phyloP scores from a whole-genome alignment of 345 rosid genomes.

The Salix koriyanagi region DNA sequence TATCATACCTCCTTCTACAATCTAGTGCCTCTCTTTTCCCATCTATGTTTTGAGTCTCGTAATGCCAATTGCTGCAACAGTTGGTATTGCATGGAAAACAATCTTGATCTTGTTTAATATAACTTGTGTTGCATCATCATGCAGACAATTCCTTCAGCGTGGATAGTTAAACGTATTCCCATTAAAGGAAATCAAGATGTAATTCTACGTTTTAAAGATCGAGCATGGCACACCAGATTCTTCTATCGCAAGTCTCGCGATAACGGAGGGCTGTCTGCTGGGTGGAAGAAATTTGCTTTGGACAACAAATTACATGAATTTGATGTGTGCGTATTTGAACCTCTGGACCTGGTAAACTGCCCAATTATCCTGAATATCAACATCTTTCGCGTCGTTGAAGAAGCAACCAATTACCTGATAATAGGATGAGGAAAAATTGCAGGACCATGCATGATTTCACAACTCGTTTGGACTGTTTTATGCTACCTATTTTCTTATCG shows the following conservation, averaged over 20 bases:
- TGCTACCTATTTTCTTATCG: no score
- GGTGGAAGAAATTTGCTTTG: conserved; percentile 47
- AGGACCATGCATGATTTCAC: not conserved
- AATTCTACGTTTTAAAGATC: conserved; percentile 29
- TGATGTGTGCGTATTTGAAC: conserved; percentile 51
- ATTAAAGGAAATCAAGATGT: conserved; percentile 28
- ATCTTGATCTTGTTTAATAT: not conserved
- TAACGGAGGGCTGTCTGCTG: conserved; percentile 40
- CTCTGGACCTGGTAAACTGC: conserved; percentile 7
- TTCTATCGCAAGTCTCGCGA: conserved; percentile 14
- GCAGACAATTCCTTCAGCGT: conserved; percentile 37
- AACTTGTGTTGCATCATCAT: conserved; percentile 4
- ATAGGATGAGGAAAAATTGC: not conserved
- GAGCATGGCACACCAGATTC: conserved; percentile 31
- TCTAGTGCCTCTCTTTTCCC: not conserved
- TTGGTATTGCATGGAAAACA: not conserved
- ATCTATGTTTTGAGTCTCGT: not conserved
- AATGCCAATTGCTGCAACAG: no score
- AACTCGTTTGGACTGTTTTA: no score
- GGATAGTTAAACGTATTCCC: conserved; percentile 29
- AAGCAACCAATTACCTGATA: not conserved
- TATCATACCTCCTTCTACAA: not conserved
- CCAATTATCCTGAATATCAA: conserved; percentile 34
- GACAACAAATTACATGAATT: conserved; percentile 43
- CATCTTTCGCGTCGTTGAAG: conserved; percentile 34